Evolutionary conservation across 2,329 filamentous ascomycete genomes (phyloP).

Genomic region (Penicillium sp.): DNA sequence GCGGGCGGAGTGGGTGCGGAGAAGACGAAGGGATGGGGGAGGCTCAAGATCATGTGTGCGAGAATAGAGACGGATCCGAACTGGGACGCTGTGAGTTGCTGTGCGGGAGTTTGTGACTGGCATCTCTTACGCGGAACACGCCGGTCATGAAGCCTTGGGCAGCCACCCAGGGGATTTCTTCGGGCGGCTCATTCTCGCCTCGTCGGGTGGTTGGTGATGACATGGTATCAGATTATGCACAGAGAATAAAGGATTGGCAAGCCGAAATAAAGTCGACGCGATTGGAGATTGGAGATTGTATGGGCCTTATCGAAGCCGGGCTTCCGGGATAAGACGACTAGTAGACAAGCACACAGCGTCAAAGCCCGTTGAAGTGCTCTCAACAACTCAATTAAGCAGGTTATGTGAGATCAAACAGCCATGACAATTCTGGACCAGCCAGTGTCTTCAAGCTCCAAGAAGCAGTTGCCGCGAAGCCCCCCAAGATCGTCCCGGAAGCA

Average conservation of each 20-base stretch:
- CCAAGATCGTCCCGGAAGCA: slow-evolving; percentile 6
- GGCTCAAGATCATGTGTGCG: slow-evolving; percentile 47
- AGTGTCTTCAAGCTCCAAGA: slow-evolving; percentile 3
- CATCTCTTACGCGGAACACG: slow-evolving; percentile 43
- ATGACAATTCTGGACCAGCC: slow-evolving; percentile 14
- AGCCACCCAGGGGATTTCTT: slow-evolving; percentile 44
- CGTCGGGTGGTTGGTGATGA: slow-evolving; percentile 44
- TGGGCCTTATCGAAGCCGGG: slow-evolving; percentile 9
- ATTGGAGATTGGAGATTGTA: neutral
- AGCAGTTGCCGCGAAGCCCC: neutral
- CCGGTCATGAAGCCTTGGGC: slow-evolving; percentile 47
- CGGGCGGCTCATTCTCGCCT: slow-evolving; percentile 44
- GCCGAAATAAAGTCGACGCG: neutral
- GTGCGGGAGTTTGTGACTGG: neutral
- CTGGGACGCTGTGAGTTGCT: slow-evolving; percentile 20
- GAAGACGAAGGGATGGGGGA: slow-evolving; percentile 47
- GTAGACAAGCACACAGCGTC: neutral
- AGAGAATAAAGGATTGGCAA: neutral
- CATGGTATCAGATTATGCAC: slow-evolving; percentile 30
- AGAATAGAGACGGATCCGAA: slow-evolving; percentile 51
- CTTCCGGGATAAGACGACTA: slow-evolving; percentile 3
- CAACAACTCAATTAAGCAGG: neutral
- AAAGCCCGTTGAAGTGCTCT: neutral
- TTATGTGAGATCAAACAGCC: neutral
- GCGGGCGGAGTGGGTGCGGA: slow-evolving; percentile 31